These are phyloP conservation scores for Magnolia sinica DNA, from an alignment of 164 flowering plant species.

Conservation along the genomic window DNA sequence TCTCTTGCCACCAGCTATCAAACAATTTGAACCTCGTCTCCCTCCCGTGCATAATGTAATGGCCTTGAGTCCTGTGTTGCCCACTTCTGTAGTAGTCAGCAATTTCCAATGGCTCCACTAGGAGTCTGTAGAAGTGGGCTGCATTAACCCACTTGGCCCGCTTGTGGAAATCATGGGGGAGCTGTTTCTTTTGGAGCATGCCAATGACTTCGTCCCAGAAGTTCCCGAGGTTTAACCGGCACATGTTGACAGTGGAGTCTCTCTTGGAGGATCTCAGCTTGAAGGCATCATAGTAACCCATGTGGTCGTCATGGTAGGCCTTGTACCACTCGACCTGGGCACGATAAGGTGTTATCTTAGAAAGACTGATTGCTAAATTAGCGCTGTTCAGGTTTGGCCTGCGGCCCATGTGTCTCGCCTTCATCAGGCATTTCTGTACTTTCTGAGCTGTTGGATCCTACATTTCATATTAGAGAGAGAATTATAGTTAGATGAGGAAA, in stretches of 20 bases:
- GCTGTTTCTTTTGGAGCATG: conserved; percentile 53
- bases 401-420: conserved; percentile 42
- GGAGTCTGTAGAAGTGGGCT: conserved; percentile 62
- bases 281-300: conserved; percentile 81
- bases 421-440: conserved; percentile 44
- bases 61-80: conserved; percentile 45
- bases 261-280: conserved; percentile 44
- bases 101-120: conserved; percentile 80
- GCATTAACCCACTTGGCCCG: conserved; percentile 62
- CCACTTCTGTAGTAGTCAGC: conserved; percentile 61
- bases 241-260: conserved; percentile 44
- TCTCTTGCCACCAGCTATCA: conserved; percentile 65
- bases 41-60: conserved; percentile 55
- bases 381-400: conserved; percentile 55
- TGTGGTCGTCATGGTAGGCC: conserved; percentile 53
- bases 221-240: conserved; percentile 45
- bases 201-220: conserved; percentile 61
- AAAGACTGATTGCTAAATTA: conserved; percentile 41
- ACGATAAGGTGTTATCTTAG: conserved; percentile 46
- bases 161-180: conserved; percentile 60
- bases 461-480: neutral
- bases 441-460: conserved; percentile 29
- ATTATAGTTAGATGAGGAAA: neutral
- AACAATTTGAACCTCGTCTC: conserved; percentile 57
- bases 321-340: conserved; percentile 85